Evolutionary conservation across 2,329 filamentous ascomycete genomes (phyloP), one percentile per base, ranked within the genome.

Genomic region (Ustulina deusta): DNA sequence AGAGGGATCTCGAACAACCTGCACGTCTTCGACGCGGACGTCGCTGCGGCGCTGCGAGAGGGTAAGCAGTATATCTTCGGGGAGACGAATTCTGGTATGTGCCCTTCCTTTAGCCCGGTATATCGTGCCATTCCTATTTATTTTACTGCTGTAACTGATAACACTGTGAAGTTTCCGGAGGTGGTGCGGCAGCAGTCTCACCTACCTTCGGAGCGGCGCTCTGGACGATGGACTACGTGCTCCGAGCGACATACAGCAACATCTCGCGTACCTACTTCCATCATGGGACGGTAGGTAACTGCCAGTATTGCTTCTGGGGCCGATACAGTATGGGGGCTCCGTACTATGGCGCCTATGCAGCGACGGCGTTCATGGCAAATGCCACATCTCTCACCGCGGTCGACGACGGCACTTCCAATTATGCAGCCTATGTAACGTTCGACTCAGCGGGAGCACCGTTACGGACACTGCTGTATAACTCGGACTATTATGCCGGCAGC

Each of bases 241-340:
- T 81, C 2, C 78, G 78, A 5, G 78, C 78, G 0, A 74, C 77
- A 17, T 75, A 76, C 40, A 77, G 73, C 72, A 79, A 79, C 68
- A 78, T 82, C 40, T 78, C 79, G 15, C 75, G 79, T n/a, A 75
- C 76, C 0, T 86, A 85, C 69, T 87, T 86, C 78, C 85, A 87
- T 71, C 82, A 84, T 13, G 81, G 84, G 15, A 87, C 85, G 0
- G 81, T 87, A 9, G 84, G 83, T 3, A 83, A 85, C 72, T 86
- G 84, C 76, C 75, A 78, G 74, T 75, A 72, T 46, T 69, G 49
- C 20, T 78, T 78, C 62, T 78, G 73, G 73, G 75, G 75, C 2
- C 76, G 81, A 2, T 83, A 85, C 70, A 79, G 75, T 48, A 85
- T 85, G 79, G 83, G 83, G 0, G 79, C 83, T 0, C 84, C 85